Conservation (phyloP, 176 grass and related monocot genomes). For the Musa acuminata region DNA sequence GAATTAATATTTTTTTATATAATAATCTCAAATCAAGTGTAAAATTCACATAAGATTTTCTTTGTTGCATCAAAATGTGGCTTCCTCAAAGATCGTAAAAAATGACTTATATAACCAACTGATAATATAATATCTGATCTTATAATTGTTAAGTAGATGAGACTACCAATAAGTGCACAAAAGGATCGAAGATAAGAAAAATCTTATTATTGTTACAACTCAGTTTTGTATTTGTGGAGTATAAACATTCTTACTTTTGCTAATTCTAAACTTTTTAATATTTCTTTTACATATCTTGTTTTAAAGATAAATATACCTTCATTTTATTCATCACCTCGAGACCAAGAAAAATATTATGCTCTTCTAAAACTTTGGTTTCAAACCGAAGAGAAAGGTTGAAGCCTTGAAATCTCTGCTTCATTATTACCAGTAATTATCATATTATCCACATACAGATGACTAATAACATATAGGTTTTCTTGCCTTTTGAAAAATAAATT, state of each 20-base stretch:
- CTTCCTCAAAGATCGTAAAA: neutral
- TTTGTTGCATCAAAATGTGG: too few species aligned
- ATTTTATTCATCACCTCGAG: neutral
- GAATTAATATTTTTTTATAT: neutral
- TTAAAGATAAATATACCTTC: neutral
- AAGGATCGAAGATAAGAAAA: neutral
- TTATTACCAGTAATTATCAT: neutral
- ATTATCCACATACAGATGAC: neutral
- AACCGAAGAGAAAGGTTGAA: neutral
- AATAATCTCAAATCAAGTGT: too few species aligned
- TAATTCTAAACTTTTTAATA: neutral
- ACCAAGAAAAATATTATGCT: too few species aligned
- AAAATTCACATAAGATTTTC: too few species aligned
- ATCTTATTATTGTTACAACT: neutral
- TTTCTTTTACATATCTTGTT: neutral
- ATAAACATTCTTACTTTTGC: too few species aligned
- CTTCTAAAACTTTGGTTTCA: too few species aligned
- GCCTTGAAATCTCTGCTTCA: neutral
- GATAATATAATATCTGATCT: neutral
- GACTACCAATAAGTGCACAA: neutral
- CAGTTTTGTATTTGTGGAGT: conserved; percentile 3
- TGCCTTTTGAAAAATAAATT: too few species aligned
- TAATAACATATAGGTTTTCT: too few species aligned
- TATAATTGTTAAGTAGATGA: conserved; percentile 17
- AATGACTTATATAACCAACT: neutral